Base-by-base conservation (phyloP, 2,329 filamentous ascomycete species). In the Trichocomaceae sp. region DNA sequence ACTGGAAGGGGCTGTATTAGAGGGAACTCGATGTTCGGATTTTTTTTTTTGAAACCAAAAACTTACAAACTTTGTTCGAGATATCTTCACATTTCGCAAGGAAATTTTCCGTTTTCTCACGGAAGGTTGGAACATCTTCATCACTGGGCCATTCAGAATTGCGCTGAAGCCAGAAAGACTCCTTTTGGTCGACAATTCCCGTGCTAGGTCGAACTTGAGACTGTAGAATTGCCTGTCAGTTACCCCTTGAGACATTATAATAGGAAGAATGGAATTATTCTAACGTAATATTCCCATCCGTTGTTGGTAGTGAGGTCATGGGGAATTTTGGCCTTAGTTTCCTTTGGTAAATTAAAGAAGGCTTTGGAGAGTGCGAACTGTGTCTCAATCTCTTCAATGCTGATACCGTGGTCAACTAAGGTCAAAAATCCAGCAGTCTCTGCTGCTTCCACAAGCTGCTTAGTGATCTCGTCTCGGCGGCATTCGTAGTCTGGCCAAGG, bases 361-460 rank as follows among this genome's bases (percentile, higher is more conserved):
- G 35, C 17, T n/a, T 50, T 42, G 15, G 48, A 42, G 35, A 50
- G 20, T 29, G 48, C 35, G 10, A 50, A 50, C 13, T 50, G 48
- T 5, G 15, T 15, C n/a, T 50, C 48, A 15, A 50, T 50, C 17
- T 50, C 22, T 8, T 50, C 35, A 3, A 50, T 23, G 10, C 35
- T 42, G 35, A 50, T 50, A 8, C 48, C 48, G 17, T 50, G 48
- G 35, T 50, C 48, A 17, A 50, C 20, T 35, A 50, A 26, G 2
- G 35, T 50, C 19, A 50, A 50, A 35, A 50, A 50, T 19, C 48
- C 48, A 2, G 48, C 48, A 15, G 35, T 50, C 29, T 50, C 48
- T 15, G 48, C 48, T 23, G 48, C 48, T 12, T 37, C 37, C 12
- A 50, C 37, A 5, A 50, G 22, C n/a, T 50, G 48, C 22, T 50